Evolutionary conservation across 805 yeast species (phyloP), one percentile per base, ranked within the genome.

Genomic region (Kazachstania africana): DNA sequence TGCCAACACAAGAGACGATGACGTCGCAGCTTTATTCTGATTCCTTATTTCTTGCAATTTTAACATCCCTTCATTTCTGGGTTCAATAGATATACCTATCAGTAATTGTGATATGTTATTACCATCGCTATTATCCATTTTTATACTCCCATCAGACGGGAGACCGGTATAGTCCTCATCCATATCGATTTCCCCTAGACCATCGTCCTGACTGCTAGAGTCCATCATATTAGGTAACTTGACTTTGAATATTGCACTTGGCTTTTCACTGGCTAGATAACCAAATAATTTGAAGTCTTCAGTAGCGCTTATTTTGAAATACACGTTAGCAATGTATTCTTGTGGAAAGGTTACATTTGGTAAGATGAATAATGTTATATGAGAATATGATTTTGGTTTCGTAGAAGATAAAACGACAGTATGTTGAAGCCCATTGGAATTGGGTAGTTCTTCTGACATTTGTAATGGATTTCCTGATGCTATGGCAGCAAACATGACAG

Each of bases 81-180:
- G 80, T 49, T 88, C 98, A 10, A 88, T 75, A 3, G 95, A 82
- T n/a, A 91, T 81, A 0, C 98, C 98, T 4, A 88, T 74, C 2
- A 66, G 57, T 27, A 52, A 39, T 28, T 58, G 62, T 1, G 60
- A 53, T 33, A 64, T 61, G 36, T 49, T 59, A 25, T 55, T 57
- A 12, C 36, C 31, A 6, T 44, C 43, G 19, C 42, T 43, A 4
- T 16, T 13, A 5, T 10, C 12, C n/a, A n/a, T n/a, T n/a, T n/a
- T n/a, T n/a, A n/a, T n/a, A 19, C 13, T 24, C 2, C 21, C 33
- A 13, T 34, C 37, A 13, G 50, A 49, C 8, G 54, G 58, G n/a
- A 55, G 58, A 6, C 52, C 46, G 12, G 40, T 48, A 18, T 58
- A 68, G 28, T 65, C 77, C 36, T 68, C 66, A 28, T 68, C 76